Conservation (phyloP, 176 grass and related monocot genomes). For the Cenchrus purpureus region DNA sequence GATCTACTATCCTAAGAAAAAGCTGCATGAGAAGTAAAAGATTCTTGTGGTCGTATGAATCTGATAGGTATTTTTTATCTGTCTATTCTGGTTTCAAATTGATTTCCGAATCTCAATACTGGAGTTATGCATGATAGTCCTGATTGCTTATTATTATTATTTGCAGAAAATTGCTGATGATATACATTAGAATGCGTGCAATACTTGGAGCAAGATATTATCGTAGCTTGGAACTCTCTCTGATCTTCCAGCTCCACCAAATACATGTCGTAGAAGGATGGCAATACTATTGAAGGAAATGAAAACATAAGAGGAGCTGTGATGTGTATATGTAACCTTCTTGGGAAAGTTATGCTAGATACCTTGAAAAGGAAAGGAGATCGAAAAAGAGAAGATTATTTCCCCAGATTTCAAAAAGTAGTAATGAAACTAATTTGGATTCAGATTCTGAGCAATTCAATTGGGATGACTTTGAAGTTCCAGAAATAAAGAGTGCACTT, state of each 20-base stretch:
- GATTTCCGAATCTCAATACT: constrained; percentile 23
- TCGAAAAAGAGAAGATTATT: constrained; percentile 44
- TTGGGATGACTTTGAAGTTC: constrained; percentile 88
- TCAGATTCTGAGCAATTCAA: constrained; percentile 45
- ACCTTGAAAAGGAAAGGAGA: constrained; percentile 56
- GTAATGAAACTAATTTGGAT: constrained; percentile 40
- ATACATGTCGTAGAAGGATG: constrained; percentile 83
- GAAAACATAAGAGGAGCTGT: constrained; percentile 69
- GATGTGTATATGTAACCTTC: constrained; percentile 72
- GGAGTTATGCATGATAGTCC: constrained; percentile 19
- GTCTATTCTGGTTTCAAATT: constrained; percentile 5
- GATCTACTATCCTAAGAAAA: constrained; percentile 51
- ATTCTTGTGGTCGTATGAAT: constrained; percentile 75
- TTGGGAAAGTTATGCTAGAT: constrained; percentile 62
- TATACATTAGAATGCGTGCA: constrained; percentile 72
- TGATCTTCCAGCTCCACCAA: constrained; percentile 80
- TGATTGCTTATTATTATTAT: constrained; percentile 38
- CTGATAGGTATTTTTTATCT: constrained; percentile 72
- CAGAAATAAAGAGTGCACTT: constrained; percentile 79
- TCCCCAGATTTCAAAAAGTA: constrained; percentile 45
- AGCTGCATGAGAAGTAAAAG: constrained; percentile 60
- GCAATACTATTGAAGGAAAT: constrained; percentile 62
- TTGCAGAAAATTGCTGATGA: constrained; percentile 80
- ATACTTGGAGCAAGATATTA: constrained; percentile 73
- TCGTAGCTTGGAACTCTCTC: constrained; percentile 78